A percentile compares a stretch with the other conserved stretches of the same genome.
Evolutionary conservation across 2,329 filamentous ascomycete genomes (phyloP).

Genomic region (Fusarium sambucinum): DNA sequence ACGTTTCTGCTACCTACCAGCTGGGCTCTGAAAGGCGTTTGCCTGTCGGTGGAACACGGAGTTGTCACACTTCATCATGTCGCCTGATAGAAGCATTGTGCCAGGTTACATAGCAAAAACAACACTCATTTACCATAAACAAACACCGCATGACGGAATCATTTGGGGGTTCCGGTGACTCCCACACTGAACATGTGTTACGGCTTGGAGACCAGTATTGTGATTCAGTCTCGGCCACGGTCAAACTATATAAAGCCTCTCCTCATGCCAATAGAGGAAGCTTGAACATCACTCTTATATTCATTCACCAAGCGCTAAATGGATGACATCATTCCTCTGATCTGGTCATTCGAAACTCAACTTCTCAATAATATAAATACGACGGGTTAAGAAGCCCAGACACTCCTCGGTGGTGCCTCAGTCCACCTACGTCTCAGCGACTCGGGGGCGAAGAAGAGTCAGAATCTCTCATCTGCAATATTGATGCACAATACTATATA

Average conservation of each 20-base stretch:
- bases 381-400: background rate
- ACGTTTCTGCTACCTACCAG: too few species aligned
- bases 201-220: too few species aligned
- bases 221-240: background rate
- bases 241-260: background rate
- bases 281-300: background rate
- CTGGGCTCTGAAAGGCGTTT: too few species aligned
- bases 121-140: background rate
- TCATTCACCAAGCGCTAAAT: too few species aligned
- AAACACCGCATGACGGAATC: background rate
- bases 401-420: constrained; percentile 52
- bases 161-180: background rate
- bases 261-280: accelerated
- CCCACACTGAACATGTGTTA: too few species aligned
- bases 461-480: background rate
- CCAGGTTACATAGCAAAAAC: background rate
- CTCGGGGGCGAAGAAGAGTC: background rate
- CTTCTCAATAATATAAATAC: too few species aligned
- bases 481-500: too few species aligned
- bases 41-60: too few species aligned
- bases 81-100: background rate
- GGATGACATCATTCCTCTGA: too few species aligned
- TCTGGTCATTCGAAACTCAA: too few species aligned
- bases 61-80: background rate
- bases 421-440: constrained; percentile 9